A percentile compares a stretch with the other conserved stretches of the same genome.
Conservation (phyloP, 2,329 filamentous ascomycete species). For the Volutella citrinella region DNA sequence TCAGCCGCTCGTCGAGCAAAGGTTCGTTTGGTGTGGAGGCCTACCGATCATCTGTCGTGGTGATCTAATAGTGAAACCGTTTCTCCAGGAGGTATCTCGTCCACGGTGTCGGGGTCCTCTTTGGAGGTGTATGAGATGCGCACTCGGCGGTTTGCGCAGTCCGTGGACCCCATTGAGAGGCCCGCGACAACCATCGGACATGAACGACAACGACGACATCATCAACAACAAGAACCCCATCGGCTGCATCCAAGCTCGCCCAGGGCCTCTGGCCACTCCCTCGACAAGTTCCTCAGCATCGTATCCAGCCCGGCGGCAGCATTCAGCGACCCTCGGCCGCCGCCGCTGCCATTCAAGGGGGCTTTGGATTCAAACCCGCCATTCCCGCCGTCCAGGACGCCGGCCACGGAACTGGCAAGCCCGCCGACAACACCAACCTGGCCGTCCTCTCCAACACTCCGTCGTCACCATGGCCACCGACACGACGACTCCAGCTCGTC, state of each 20-base stretch:
- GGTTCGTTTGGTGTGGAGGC: slow-evolving; percentile 25
- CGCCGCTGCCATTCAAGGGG: too few relatives aligned
- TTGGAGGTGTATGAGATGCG: slow-evolving; percentile 40
- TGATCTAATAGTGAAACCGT: slow-evolving; percentile 13
- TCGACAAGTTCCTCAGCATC: too few relatives aligned
- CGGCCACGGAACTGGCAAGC: too few relatives aligned
- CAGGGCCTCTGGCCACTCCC: slow-evolving; percentile 26
- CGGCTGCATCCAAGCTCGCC: slow-evolving; percentile 11
- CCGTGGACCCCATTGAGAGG: background rate
- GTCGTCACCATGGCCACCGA: slow-evolving; percentile 9
- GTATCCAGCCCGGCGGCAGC: too few relatives aligned
- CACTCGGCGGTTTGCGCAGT: slow-evolving; percentile 5
- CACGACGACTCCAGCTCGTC: slow-evolving; percentile 20
- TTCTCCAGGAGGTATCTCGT: slow-evolving; percentile 16
- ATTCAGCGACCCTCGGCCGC: too few relatives aligned
- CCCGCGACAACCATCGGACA: too few relatives aligned
- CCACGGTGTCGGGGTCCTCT: slow-evolving; percentile 35
- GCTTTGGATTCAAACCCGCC: too few relatives aligned
- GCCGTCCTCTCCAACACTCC: too few relatives aligned
- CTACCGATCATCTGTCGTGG: slow-evolving; percentile 13
- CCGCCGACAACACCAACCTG: too few relatives aligned
- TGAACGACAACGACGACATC: too few relatives aligned
- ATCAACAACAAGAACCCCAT: too few relatives aligned
- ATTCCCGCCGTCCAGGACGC: too few relatives aligned
- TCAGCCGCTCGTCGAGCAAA: slow-evolving; percentile 38